A percentile compares a stretch with the other conserved stretches of the same genome.
Evolutionary conservation across 331 rosid genomes (phyloP).

Genomic region (Arachis monticola): DNA sequence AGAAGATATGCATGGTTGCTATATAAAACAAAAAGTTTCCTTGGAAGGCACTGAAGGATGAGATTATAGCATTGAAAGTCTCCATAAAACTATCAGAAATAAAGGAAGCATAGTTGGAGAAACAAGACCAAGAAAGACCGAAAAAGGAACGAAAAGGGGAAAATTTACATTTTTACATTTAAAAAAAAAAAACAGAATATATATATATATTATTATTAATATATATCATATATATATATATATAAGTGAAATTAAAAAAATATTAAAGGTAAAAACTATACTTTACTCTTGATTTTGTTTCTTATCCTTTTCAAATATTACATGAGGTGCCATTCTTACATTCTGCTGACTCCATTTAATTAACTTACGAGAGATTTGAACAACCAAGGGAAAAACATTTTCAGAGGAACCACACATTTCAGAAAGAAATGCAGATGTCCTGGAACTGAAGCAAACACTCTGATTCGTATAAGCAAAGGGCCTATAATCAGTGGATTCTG

Average conservation of each 20-base stretch:
- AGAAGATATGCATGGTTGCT: conserved; percentile 9
- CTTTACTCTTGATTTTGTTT: too few relatives aligned
- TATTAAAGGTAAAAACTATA: too few relatives aligned
- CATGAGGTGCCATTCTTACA: neutral
- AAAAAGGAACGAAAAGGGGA: too few relatives aligned
- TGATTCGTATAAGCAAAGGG: conserved; percentile 3
- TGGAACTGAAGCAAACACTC: neutral
- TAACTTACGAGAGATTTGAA: conserved; percentile 8
- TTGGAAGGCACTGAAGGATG: conserved; percentile 13
- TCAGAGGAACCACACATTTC: conserved; percentile 18
- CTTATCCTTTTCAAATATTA: neutral
- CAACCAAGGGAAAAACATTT: neutral
- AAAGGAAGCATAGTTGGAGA: neutral
- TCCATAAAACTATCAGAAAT: neutral
- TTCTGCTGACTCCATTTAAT: neutral
- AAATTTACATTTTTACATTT: too few relatives aligned
- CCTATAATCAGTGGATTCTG: neutral
- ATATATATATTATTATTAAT: too few relatives aligned
- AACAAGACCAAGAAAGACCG: too few relatives aligned
- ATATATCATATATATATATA: too few relatives aligned
- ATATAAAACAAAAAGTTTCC: neutral
- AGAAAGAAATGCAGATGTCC: neutral
- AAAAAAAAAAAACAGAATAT: too few relatives aligned
- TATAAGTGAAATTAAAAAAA: too few relatives aligned
- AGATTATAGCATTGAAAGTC: neutral